Evolutionary conservation across 371 early-diverging fungal genomes (phyloP).

Genomic region (Mortierella sp.): DNA sequence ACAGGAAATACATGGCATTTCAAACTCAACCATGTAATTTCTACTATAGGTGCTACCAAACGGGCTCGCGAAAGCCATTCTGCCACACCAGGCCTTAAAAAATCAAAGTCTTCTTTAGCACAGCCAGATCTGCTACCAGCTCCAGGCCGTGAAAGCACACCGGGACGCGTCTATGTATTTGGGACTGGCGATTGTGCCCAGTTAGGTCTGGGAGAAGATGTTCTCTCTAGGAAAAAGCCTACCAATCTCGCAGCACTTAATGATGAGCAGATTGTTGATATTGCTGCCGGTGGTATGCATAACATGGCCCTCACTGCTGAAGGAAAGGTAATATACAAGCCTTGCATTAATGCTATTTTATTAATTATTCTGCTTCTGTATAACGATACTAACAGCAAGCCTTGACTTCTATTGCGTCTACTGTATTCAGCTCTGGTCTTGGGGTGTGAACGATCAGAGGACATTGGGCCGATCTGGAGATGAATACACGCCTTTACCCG

Average conservation of each 20-base stretch:
- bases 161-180: conserved; percentile 89
- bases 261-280: conserved; percentile 73
- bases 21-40: not conserved
- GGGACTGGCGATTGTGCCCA: conserved; percentile 98
- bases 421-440: conserved; percentile 77
- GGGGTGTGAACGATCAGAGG: conserved; percentile 99
- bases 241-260: conserved; percentile 75
- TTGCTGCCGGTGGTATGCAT: conserved; percentile 94
- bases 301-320: conserved; percentile 82
- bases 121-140: conserved; percentile 8
- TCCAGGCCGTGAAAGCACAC: conserved; percentile 19
- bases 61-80: conserved; percentile 19
- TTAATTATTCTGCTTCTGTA: not conserved
- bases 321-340: conserved; percentile 65
- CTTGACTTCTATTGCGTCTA: not conserved
- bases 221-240: conserved; percentile 80
- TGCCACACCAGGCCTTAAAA: conserved; percentile 24
- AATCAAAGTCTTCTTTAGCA: conserved; percentile 15
- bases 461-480: conserved; percentile 94
- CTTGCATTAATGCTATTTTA: too few species aligned
- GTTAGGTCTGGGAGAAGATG: conserved; percentile 92
- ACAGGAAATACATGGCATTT: too few species aligned
- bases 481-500: conserved; percentile 64
- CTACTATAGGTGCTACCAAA: conserved; percentile 15
- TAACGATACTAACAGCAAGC: not conserved